Evolutionary conservation across 805 yeast genomes (phyloP), one percentile per base, ranked within the genome.

Genomic region (Schizosaccharomyces lindneri): DNA sequence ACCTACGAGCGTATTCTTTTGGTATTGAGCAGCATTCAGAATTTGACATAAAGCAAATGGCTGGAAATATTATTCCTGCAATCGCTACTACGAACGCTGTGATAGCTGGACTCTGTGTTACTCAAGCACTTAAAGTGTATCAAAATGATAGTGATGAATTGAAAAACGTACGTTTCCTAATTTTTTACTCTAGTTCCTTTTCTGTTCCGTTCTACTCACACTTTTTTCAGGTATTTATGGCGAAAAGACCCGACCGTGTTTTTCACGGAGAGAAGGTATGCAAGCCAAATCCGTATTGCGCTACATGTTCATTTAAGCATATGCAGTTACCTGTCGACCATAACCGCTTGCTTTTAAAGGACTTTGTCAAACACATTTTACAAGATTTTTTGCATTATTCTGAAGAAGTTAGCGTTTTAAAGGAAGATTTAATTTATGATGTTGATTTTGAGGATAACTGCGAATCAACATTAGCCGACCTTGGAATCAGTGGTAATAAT

Each of bases 61-160:
- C 98, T 0, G 99, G 99, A 5, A 93, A 90, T 71, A 93, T 93
- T 67, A 93, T 93, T 51, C 98, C 99, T 0, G 98, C 98, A 0
- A 89, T 94, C 66, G 97, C 98, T 5, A 93, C 98, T 1, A 90
- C 97, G 3, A 93, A 93, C 70, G 97, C 98, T 0, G 83, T 93
- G 15, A 83, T 93, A 66, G 88, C 96, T 0, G 98, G 98, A 0
- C 78, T 87, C 65, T 84, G 93, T 17, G 82, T 88, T 2, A 70
- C 90, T 48, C 80, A 83, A 48, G 84, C 95, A 0, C 72, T 88
- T 59, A 79, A 80, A 69, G 70, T 80, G 62, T 67, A 84, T 59
- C 66, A 67, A 15, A 66, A 66, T 27, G 63, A 64, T 19, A 60
- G 63, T 19, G 64, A 66, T 65, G 62, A 67, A 51, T 67, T 70